Evolutionary conservation across 345 rosid species (phyloP).

Genomic region (Zanthoxylum bungeanum): DNA sequence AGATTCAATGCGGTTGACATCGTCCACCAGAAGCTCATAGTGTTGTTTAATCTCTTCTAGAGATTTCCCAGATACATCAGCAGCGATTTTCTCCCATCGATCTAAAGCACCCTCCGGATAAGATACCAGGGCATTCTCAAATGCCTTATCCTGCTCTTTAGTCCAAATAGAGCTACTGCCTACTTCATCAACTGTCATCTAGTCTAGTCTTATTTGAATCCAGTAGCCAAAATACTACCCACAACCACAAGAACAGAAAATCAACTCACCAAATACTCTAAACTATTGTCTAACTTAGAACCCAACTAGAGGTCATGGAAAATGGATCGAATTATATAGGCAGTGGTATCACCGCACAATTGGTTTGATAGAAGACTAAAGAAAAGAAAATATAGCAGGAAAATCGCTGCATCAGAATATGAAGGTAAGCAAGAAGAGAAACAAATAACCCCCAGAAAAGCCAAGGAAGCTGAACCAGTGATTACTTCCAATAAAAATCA

Average conservation of each 20-base stretch:
- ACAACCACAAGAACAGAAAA: constrained; percentile 15
- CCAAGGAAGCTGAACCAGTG: constrained; percentile 35
- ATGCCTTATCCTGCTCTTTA: constrained; percentile 84
- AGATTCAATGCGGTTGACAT: constrained; percentile 73
- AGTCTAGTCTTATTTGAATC: constrained; percentile 30
- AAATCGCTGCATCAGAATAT: constrained; percentile 20
- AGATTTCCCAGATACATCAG: constrained; percentile 77
- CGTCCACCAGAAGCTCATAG: constrained; percentile 79
- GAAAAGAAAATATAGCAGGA: too few relatives aligned
- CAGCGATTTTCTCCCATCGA: constrained; percentile 73
- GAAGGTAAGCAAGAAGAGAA: constrained; percentile 22
- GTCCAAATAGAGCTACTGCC: constrained; percentile 65
- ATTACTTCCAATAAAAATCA: constrained; percentile 38
- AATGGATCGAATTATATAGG: constrained; percentile 27
- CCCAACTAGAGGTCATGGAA: constrained; percentile 16
- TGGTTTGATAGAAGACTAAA: constrained; percentile 18
- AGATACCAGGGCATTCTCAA: constrained; percentile 81
- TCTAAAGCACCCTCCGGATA: constrained; percentile 62
- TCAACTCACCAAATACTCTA: constrained; percentile 18
- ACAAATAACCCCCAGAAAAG: constrained; percentile 26
- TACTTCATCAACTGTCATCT: constrained; percentile 70
- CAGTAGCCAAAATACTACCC: constrained; percentile 16
- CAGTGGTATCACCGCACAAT: constrained; percentile 19
- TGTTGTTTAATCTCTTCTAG: constrained; percentile 73
- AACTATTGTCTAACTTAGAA: constrained; percentile 19